Evolutionary conservation across 1,284 basidiomycete genomes (phyloP), one percentile per base, ranked within the genome.

Genomic region (Pseudozyma pruni): DNA sequence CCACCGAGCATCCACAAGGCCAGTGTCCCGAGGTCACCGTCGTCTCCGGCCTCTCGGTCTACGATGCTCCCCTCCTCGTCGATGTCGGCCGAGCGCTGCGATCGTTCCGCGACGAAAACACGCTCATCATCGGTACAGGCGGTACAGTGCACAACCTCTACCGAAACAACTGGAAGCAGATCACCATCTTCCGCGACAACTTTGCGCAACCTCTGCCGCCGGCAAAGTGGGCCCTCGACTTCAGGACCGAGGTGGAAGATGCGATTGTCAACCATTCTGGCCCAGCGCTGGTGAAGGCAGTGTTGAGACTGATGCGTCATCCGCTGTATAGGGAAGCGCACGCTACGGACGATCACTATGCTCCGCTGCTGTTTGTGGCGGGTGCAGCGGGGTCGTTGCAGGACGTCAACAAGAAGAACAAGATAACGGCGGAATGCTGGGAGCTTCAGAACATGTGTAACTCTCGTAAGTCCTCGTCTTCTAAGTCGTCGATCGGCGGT

Each of bases 101-200:
- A 6, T 47, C 59, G 4, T 56, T 77, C 25, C 66, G 76, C 37
- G 39, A 62, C 25, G 34, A 74, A 23, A 68, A 76, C 32, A 49
- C 55, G 14, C 56, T 79, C 8, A 39, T 79, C 37, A 74, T 79
- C 22, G 76, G 76, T 2, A 67, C 75, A 2, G 76, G 76, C 2
- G 76, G 76, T 3, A 64, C 75, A 0, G 76, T 79, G 6, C 76
- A 79, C 63, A 79, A 79, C 43, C 67, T 79, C 8, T 79, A 79
- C 48, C 58, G 75, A 13, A 75, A 75, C 64, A 58, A 57, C 31
- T 79, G 70, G 66, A 42, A 46, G 5, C 72, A 73, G 23, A 53
- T 61, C 29, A 62, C 70, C 45, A 41, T 70, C 27, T 55, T 57
- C 40, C 52, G 74, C 16, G 76, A 79, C 58, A 70, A 59, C 35